A percentile compares a stretch with the other conserved stretches of the same genome.
These are phyloP conservation scores for Symbiodinium pilosum DNA, from an alignment of 73 alveolate species.

Conservation along the genomic window DNA sequence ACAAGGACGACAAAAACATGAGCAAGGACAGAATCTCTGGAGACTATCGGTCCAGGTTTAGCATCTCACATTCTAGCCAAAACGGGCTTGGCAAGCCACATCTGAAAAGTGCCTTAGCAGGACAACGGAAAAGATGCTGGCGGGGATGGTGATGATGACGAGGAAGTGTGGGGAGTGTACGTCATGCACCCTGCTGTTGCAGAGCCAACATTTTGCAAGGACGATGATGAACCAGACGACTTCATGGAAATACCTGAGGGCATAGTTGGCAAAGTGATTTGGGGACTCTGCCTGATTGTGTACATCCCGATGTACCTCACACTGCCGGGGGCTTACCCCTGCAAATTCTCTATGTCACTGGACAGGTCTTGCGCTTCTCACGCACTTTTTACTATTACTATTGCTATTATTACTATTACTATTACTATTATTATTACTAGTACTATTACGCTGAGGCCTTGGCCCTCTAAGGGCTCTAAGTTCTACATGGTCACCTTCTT, in stretches of 20 bases:
- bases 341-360: no score
- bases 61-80: background rate
- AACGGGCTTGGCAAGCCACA: no score
- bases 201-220: background rate
- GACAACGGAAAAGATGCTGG: slow-evolving; percentile 53
- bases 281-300: slow-evolving; percentile 55
- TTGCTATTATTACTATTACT: no score
- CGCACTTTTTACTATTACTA: no score
- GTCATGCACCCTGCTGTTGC: no score
- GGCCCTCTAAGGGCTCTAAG: slow-evolving; percentile 76
- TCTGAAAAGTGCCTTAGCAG: no score
- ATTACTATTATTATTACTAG: no score
- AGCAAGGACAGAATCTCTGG: slow-evolving; percentile 14
- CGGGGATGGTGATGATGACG: slow-evolving; percentile 55
- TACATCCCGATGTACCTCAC: slow-evolving; percentile 64
- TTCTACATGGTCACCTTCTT: slow-evolving; percentile 60
- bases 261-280: slow-evolving; percentile 6
- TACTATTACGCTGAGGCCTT: slow-evolving; percentile 52
- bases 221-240: slow-evolving; percentile 83
- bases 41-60: background rate
- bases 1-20: slow-evolving; percentile 24
- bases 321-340: slow-evolving; percentile 21
- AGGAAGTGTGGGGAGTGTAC: background rate
- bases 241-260: slow-evolving; percentile 88
- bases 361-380: no score